Evolutionary conservation across 805 yeast species (phyloP).

Genomic region (Pichia nanzhaoensis): DNA sequence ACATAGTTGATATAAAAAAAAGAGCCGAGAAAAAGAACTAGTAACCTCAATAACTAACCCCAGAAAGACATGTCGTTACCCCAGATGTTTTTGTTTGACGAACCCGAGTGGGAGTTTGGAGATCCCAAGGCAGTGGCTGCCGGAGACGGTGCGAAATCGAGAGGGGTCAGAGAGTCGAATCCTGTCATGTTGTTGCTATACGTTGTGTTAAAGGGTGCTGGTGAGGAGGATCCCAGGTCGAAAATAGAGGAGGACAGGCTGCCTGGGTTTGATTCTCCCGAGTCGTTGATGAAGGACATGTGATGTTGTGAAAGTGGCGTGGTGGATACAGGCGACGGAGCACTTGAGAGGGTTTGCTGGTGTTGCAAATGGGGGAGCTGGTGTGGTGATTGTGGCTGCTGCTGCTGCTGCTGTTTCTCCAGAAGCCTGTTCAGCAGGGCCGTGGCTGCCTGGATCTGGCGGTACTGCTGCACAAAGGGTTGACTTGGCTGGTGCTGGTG

Average conservation of each 20-base stretch:
- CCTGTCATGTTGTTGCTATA: not conserved
- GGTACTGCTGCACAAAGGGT: constrained; percentile 15
- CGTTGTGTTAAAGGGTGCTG: not conserved
- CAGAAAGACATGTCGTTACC: constrained; percentile 16
- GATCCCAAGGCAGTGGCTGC: not conserved
- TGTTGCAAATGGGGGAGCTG: not conserved
- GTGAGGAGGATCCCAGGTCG: not conserved
- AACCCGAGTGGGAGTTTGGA: constrained; percentile 1
- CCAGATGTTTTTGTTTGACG: constrained; percentile 9
- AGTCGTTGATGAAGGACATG: not conserved
- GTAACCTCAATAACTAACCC: constrained; percentile 6
- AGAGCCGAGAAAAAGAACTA: not conserved
- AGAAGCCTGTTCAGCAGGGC: constrained; percentile 3
- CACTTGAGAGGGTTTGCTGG: not conserved
- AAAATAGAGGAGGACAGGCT: constrained; percentile 2
- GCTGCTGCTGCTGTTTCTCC: constrained; percentile 2
- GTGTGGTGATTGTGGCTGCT: constrained; percentile 1
- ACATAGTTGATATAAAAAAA: too few species aligned
- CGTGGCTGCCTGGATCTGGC: constrained; percentile 9
- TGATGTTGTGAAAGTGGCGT: not conserved
- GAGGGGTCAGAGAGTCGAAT: too few species aligned
- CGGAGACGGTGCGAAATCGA: too few species aligned
- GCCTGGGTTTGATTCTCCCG: not conserved
- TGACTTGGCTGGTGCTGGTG: constrained; percentile 3
- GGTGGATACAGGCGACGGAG: not conserved